phyloP scores from a whole-genome alignment of 352 stramenopile species.

The Saprolegnia parasitica region DNA sequence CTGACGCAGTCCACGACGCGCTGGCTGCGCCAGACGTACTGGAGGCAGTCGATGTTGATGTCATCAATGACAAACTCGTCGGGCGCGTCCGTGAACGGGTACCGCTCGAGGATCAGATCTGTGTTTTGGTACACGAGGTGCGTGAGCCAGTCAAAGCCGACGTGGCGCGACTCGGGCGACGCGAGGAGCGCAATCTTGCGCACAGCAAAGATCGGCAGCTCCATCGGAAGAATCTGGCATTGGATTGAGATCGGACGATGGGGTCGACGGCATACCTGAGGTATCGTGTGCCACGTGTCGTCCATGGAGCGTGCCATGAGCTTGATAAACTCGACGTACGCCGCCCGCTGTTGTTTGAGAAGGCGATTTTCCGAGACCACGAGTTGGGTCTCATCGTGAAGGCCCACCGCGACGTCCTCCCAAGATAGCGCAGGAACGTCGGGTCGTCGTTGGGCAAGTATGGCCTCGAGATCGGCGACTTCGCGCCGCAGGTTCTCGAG shows the following conservation, averaged over 20 bases:
- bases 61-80: conserved; percentile 10
- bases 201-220: conserved; percentile 9
- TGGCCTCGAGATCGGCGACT: neutral
- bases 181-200: neutral
- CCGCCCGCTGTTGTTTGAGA: neutral
- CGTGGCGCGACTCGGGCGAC: neutral
- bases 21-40: conserved; percentile 14
- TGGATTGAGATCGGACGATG: too few relatives aligned
- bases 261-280: neutral
- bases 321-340: conserved; percentile 11
- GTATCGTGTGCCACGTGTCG: neutral
- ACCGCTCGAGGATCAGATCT: neutral
- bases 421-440: neutral
- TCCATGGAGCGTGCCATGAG: neutral
- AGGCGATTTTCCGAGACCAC: neutral
- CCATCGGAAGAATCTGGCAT: neutral
- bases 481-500: neutral
- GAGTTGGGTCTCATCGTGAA: conserved; percentile 2
- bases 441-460: neutral
- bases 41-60: neutral
- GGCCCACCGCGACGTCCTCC: neutral
- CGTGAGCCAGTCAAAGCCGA: conserved; percentile 14
- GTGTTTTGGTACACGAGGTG: conserved; percentile 15
- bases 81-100: conserved; percentile 3
- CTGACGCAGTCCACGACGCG: neutral